A percentile compares a stretch with the other conserved stretches of the same genome.
These are phyloP conservation scores for Thoreauomyces humboldtii DNA, from an alignment of 192 early-diverging fungal genomes.

Conservation along the genomic window DNA sequence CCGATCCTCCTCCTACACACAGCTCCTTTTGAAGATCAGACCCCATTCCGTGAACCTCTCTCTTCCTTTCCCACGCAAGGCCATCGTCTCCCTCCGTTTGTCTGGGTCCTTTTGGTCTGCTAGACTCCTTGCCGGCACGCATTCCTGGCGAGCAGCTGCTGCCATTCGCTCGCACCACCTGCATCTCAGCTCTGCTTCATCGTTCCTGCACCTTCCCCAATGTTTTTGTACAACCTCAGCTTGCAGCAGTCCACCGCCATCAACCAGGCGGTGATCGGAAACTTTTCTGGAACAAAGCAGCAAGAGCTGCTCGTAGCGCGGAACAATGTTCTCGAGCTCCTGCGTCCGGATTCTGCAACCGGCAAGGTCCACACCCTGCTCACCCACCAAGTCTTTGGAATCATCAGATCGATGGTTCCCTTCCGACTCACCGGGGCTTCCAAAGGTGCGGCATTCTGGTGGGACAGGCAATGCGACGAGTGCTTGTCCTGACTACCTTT, in stretches of 20 bases:
- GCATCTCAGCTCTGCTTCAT: too few relatives aligned
- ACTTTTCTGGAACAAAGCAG: slow-evolving; percentile 86
- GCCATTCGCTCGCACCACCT: too few relatives aligned
- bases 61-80: too few relatives aligned
- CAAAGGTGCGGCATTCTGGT: slow-evolving; percentile 69
- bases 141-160: too few relatives aligned
- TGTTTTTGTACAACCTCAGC: slow-evolving; percentile 85
- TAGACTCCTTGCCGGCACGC: too few relatives aligned
- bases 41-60: too few relatives aligned
- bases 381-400: slow-evolving; percentile 78
- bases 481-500: background rate
- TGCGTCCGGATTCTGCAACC: slow-evolving; percentile 70
- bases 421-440: slow-evolving; percentile 87
- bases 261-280: slow-evolving; percentile 76
- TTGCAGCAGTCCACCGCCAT: slow-evolving; percentile 79
- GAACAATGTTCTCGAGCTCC: slow-evolving; percentile 72
- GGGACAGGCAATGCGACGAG: too few relatives aligned
- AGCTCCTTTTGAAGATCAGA: too few relatives aligned
- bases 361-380: slow-evolving; percentile 77
- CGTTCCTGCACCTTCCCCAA: slow-evolving; percentile 17
- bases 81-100: too few relatives aligned
- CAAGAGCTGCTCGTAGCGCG: slow-evolving; percentile 87
- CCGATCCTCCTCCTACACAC: too few relatives aligned
- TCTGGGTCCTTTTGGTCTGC: too few relatives aligned
- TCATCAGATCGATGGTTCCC: slow-evolving; percentile 75